Base-by-base conservation (phyloP, 495 filamentous ascomycete genomes). In the Aspergillus affinis region DNA sequence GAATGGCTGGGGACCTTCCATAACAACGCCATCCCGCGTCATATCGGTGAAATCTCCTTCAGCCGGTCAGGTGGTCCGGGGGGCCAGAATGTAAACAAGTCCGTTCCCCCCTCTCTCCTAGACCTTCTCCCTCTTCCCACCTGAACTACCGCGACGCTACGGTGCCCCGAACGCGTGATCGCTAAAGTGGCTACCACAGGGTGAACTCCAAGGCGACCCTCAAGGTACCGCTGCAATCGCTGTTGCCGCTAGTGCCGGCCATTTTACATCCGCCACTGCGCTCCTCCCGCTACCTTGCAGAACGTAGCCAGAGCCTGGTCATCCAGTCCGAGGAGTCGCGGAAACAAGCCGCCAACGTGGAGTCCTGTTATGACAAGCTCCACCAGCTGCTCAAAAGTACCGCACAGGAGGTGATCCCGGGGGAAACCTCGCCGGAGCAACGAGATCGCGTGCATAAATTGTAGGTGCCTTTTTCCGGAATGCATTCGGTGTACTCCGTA, bases 41-140 rank as follows among this genome's bases (percentile, higher is more conserved):
- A 81, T 49, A 66, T 84, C 50, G 84, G 88, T 55, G 82, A 86
- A 54, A 75, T 93, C 21, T 84, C 80, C 7, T 97, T 88, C 71
- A 90, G 90, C 60, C 82, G 92, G 23, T 93, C 93, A n/a, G 91
- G 90, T 57, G 94, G 94, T 0, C 90, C 93, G 10, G 94, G 94
- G 19, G 94, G 94, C 6, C 94, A 98, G 69, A 93, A 97, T 76
- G 91, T 94, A 48, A 98, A 98, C 74, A 97, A 97, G 93, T 97
- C 78, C 61, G 85, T 79, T 15, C 13, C 36, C 60, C 52, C 48
- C 41, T 57, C 36, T 41, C 49, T 46, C 23, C 46, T 23, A 18
- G 36, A 52, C 19, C 21, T n/a, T 36, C 13, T 46, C 18, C 4
- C 29, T 20, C 48, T 17, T 15, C 10, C 20, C 17, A 21, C 18